Base-by-base conservation (phyloP, 78 protist species). In the Emiliania huxleyi region DNA sequence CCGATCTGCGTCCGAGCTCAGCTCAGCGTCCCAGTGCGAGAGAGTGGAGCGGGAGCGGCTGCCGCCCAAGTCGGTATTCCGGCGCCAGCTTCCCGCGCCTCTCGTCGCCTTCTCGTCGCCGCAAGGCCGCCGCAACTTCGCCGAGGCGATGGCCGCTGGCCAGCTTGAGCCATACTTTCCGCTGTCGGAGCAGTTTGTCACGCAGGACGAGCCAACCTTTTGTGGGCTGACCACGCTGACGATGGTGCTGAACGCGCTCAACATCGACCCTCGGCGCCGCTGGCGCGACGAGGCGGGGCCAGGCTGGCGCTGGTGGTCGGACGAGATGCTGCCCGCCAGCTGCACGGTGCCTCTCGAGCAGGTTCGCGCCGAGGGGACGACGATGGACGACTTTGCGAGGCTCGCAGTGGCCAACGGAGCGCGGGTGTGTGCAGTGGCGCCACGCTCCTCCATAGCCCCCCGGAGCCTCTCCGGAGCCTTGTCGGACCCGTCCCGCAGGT, bases 151-250 rank as follows among this genome's bases (percentile, higher is more conserved):
- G 71, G 12, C 71, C 35, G 33, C 26, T 18, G 71, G 71, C 35
- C 35, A 56, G 33, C 12, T 25, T 6, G 71, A 56, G 71, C 35
- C n/a, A 38, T 90, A 12, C 88, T 90, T 90, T 43, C 45, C 46
- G 37, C 92, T 90, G 55, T 8, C 46, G 38, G 88, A 90, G 92
- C 79, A 90, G 49, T 56, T 77, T 29, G 40, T n/a, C 88, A 91
- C 93, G 48, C 93, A 91, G 90, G 44, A 35, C 56, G 88, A 71
- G 45, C 93, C 93, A 11, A 5, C 77, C 19, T 94, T 71, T 87
- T 97, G 98, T 85, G 98, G 98, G 62, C 95, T 96, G 38, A 96
- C 95, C 56, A 91, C 98, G 48, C 92, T 97, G 23, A 81, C 95
- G 40, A 96, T 97, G 96, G 96, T 96, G 45, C 91, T 97, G 35